phyloP scores from a whole-genome alignment of 2,329 filamentous ascomycete species.

The Fusarium sacchari region DNA sequence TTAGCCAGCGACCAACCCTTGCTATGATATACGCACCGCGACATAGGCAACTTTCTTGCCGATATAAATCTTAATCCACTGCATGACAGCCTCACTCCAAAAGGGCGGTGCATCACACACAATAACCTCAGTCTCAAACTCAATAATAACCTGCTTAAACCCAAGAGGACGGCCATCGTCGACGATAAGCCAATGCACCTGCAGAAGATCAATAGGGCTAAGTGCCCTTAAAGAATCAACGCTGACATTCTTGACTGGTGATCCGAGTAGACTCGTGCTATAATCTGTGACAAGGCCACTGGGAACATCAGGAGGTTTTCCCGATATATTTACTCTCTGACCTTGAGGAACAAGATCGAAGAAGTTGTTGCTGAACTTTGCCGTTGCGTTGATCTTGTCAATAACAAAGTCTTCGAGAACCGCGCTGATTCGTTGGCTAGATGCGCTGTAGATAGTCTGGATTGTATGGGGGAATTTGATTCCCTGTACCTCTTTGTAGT shows the following conservation, averaged over 20 bases:
- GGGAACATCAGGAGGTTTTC: not conserved
- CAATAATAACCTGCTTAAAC: slow-evolving; percentile 25
- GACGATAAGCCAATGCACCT: slow-evolving; percentile 22
- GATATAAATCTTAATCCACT: slow-evolving; percentile 16
- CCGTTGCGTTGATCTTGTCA: not conserved
- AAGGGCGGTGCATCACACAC: slow-evolving; percentile 22
- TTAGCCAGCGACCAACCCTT: fast-evolving
- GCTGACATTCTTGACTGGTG: not conserved
- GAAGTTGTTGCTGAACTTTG: not conserved
- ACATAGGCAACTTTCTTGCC: slow-evolving; percentile 16
- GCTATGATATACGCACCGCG: not conserved
- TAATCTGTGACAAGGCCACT: slow-evolving; percentile 22
- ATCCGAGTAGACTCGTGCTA: slow-evolving; percentile 23
- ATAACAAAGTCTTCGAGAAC: slow-evolving; percentile 22
- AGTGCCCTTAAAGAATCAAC: not conserved
- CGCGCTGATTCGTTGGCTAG: not conserved
- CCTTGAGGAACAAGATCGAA: not conserved
- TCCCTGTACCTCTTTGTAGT: slow-evolving; percentile 8
- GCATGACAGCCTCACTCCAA: not conserved
- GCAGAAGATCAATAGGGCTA: not conserved
- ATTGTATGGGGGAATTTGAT: slow-evolving; percentile 16
- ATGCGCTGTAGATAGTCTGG: slow-evolving; percentile 20
- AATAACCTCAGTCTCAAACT: slow-evolving; percentile 26
- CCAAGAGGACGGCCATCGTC: slow-evolving; percentile 6
- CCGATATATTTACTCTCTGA: not conserved